Conservation (phyloP, 163 green algal species). For the Volvox carteri region DNA sequence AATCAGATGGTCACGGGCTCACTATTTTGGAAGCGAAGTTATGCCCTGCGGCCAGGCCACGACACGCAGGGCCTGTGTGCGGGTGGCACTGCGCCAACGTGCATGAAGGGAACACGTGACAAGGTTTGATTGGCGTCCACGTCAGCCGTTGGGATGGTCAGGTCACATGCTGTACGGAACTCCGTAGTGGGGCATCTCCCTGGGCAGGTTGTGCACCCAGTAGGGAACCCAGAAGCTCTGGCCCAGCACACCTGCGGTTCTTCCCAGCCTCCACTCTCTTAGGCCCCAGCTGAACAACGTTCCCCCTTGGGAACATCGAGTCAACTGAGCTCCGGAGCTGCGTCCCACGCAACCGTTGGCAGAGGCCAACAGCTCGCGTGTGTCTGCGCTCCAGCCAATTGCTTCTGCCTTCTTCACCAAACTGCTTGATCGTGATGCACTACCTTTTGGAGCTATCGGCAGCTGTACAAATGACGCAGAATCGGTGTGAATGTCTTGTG, state of each 20-base stretch:
- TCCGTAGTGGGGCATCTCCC: neutral
- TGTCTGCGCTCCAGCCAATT: neutral
- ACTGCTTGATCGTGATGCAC: neutral
- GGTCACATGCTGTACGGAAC: neutral
- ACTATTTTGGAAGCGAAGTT: too few species aligned
- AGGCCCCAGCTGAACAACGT: slow-evolving; percentile 71
- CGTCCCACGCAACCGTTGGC: slow-evolving; percentile 33
- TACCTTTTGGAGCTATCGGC: neutral
- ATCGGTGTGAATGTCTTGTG: too few species aligned
- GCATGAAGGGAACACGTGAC: neutral
- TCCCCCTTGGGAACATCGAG: slow-evolving; percentile 25
- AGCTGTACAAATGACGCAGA: neutral
- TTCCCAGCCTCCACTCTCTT: slow-evolving; percentile 61
- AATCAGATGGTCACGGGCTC: neutral
- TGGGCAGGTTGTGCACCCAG: neutral
- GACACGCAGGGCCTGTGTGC: too few species aligned
- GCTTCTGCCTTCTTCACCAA: neutral
- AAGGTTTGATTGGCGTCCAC: neutral
- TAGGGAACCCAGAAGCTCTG: neutral
- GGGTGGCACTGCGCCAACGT: neutral
- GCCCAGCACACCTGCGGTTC: slow-evolving; percentile 14
- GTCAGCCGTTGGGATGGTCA: neutral
- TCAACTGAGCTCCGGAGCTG: slow-evolving; percentile 58
- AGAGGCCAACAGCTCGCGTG: neutral
- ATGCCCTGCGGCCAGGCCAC: too few species aligned